Evolutionary conservation across 2,329 filamentous ascomycete species (phyloP).

Genomic region (Xylaria sp.): DNA sequence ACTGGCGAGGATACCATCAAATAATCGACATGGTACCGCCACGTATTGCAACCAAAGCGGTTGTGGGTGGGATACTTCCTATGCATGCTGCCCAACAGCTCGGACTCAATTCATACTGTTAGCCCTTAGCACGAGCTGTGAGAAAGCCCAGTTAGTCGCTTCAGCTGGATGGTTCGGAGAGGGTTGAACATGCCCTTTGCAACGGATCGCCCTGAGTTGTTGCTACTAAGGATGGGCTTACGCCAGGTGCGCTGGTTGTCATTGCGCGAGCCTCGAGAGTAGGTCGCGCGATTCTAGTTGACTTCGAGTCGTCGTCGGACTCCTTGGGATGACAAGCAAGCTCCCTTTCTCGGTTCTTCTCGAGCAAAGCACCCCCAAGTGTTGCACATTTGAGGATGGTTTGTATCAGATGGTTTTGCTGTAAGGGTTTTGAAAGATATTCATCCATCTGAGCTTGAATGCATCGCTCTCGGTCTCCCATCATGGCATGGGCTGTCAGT

Average conservation of each 20-base stretch:
- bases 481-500: constrained; percentile 96
- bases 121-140: constrained; percentile 48
- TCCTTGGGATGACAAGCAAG: constrained; percentile 62
- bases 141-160: constrained; percentile 44
- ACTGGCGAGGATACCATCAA: constrained; percentile 26
- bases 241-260: constrained; percentile 72
- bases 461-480: constrained; percentile 97
- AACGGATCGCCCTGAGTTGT: constrained; percentile 68
- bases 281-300: constrained; percentile 44
- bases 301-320: constrained; percentile 55
- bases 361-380: constrained; percentile 82
- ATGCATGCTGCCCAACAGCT: constrained; percentile 15
- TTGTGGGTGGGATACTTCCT: constrained; percentile 3
- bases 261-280: constrained; percentile 67
- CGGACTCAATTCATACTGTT: constrained; percentile 46
- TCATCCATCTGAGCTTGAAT: constrained; percentile 99
- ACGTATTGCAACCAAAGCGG: constrained; percentile 6
- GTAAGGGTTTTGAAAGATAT: constrained; percentile 94
- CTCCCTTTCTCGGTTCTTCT: constrained; percentile 75
- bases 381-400: constrained; percentile 97
- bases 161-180: constrained; percentile 53
- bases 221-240: constrained; percentile 69
- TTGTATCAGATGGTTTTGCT: constrained; percentile 97
- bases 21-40: constrained; percentile 20
- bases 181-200: constrained; percentile 61